phyloP scores from a whole-genome alignment of 2,329 filamentous ascomycete species.

The Cercospora zeae-maydis region DNA sequence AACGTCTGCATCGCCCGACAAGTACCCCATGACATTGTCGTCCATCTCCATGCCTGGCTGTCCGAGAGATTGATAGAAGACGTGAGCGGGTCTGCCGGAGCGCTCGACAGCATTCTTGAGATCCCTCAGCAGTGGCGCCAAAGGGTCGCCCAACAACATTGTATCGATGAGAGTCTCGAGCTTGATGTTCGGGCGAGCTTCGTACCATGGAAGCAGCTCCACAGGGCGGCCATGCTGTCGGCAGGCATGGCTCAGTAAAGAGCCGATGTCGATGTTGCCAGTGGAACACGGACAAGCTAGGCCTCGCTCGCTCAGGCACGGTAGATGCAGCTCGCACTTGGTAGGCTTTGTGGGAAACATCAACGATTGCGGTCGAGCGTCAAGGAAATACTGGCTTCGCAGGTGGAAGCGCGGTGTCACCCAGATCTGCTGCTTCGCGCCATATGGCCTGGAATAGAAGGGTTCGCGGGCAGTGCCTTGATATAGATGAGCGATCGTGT shows the following conservation, averaged over 20 bases:
- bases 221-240: neutral
- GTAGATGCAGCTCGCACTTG: neutral
- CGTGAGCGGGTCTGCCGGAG: neutral
- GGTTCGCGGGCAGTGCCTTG: neutral
- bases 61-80: neutral
- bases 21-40: neutral
- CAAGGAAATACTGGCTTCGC: neutral
- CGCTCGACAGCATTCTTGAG: neutral
- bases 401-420: neutral
- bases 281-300: neutral
- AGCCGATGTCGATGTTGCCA: neutral
- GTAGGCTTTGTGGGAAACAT: neutral
- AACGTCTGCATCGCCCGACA: neutral
- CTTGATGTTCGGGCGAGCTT: neutral
- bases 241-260: neutral
- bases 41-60: neutral
- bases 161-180: neutral
- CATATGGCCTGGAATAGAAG: neutral
- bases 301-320: neutral
- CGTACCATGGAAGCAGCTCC: neutral
- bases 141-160: neutral
- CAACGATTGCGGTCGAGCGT: neutral
- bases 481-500: neutral
- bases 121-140: neutral
- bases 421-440: neutral